Conservation (phyloP, 768 basidiomycete genomes). For the Sarcomyxa edulis region DNA sequence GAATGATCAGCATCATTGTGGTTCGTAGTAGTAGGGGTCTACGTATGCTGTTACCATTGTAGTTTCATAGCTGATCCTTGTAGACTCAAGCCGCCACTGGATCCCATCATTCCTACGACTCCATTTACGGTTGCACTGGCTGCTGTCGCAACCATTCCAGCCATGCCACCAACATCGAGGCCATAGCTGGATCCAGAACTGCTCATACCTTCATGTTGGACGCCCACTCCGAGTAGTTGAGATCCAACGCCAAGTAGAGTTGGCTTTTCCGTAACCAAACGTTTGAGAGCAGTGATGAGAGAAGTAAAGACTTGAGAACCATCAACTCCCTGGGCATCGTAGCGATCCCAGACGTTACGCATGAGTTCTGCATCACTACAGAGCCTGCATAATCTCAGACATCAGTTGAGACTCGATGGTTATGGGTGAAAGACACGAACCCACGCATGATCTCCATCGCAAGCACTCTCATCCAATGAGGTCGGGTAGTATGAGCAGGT, state of each 20-base stretch:
- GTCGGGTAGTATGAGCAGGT: slow-evolving; percentile 35
- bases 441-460: slow-evolving; percentile 92
- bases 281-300: slow-evolving; percentile 78
- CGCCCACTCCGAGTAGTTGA: slow-evolving; percentile 80
- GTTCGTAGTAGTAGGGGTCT: neutral
- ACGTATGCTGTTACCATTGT: slow-evolving; percentile 66
- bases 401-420: neutral
- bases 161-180: slow-evolving; percentile 61
- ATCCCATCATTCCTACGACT: slow-evolving; percentile 81
- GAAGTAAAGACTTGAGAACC: slow-evolving; percentile 71
- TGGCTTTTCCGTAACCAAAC: slow-evolving; percentile 87
- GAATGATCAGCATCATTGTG: slow-evolving; percentile 7
- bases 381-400: slow-evolving; percentile 35
- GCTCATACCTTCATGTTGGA: slow-evolving; percentile 32
- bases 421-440: slow-evolving; percentile 31
- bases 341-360: slow-evolving; percentile 73
- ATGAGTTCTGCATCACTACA: slow-evolving; percentile 79
- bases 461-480: slow-evolving; percentile 85
- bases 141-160: slow-evolving; percentile 79
- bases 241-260: slow-evolving; percentile 70
- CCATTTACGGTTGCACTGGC: slow-evolving; percentile 82
- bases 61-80: slow-evolving; percentile 81
- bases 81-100: slow-evolving; percentile 63
- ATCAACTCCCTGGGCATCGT: slow-evolving; percentile 56
- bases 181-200: slow-evolving; percentile 42